These are phyloP conservation scores for Pseudogymnoascus sp. DNA, from an alignment of 2,329 filamentous ascomycete genomes.

Conservation along the genomic window DNA sequence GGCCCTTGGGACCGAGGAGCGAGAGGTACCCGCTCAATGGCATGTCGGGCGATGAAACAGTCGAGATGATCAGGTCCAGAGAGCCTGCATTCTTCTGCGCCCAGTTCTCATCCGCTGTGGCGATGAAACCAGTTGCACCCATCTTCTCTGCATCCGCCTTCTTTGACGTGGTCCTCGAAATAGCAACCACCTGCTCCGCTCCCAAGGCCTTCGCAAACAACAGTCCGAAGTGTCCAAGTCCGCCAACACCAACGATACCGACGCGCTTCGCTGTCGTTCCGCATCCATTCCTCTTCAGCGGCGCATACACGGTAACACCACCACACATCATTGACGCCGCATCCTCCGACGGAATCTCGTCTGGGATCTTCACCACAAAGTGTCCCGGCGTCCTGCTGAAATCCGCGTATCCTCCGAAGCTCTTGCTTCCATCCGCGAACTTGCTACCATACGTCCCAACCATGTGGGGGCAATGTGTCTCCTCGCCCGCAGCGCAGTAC, in stretches of 20 bases:
- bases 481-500: constrained; percentile 20
- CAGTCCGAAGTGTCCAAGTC: constrained; percentile 64
- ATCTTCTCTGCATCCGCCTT: constrained; percentile 48
- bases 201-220: constrained; percentile 61
- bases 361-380: constrained; percentile 51
- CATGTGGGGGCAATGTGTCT: constrained; percentile 23
- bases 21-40: constrained; percentile 51
- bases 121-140: constrained; percentile 46
- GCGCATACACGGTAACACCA: constrained; percentile 64
- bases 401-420: constrained; percentile 12
- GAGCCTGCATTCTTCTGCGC: constrained; percentile 40
- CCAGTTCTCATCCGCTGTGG: constrained; percentile 49
- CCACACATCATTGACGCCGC: constrained; percentile 65
- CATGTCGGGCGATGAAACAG: constrained; percentile 48
- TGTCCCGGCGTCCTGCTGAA: constrained; percentile 43
- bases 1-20: constrained; percentile 49
- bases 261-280: constrained; percentile 58
- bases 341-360: constrained; percentile 38
- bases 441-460: constrained; percentile 18
- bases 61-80: constrained; percentile 51
- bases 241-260: constrained; percentile 63
- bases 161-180: constrained; percentile 52
- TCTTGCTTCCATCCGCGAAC: constrained; percentile 17
- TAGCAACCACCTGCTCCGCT: constrained; percentile 53
- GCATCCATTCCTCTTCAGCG: constrained; percentile 54